Base-by-base conservation (phyloP, 2,329 filamentous ascomycete genomes). In the Pseudogymnoascus pannorum region DNA sequence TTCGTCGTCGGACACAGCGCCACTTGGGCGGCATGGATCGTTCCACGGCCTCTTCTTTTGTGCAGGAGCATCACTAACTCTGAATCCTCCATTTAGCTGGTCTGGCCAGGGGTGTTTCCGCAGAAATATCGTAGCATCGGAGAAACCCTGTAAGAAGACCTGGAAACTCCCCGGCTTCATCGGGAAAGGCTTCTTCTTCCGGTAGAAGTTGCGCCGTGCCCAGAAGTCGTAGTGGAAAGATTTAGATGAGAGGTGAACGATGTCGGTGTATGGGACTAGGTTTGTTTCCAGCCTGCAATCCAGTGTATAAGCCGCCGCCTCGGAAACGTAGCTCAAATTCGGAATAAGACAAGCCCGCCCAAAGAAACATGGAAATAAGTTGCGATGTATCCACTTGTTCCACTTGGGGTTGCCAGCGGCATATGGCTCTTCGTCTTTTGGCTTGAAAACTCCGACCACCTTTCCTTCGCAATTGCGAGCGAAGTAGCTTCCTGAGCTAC, bases 371-470 rank as follows among this genome's bases (percentile, higher is more conserved):
- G 94, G 94, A 68, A 99, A 97, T 66, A 99, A 73, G 73, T 99
- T 99, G 66, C 94, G 83, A 74, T 99, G 94, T 77, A 99, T 92
- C 94, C 94, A 99, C 76, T 99, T 99, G 68, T 95, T 97, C 93
- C 93, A 97, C 74, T 99, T 99, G 5, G 94, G 94, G 72, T 99
- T 99, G 68, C 91, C 89, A 31, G 91, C 94, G 1, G 94, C 94
- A 72, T 97, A 99, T 0, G 94, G 94, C 74, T 99, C 95, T 76
- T 99, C 94, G 69, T 99, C 94, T 76, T 99, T 99, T 42, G 94
- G 94, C 74, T 99, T 99, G 78, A 99, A 99, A 4, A 99, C 94
- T 35, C 92, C 94, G 3, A 99, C 91, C 14, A 97, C 91, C 77
- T 96, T 97, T 59, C 94, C 94, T 61, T 93, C 88, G 1, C 84